These are phyloP conservation scores for Fusarium compactum DNA, from an alignment of 2,329 filamentous ascomycete genomes.

Conservation along the genomic window DNA sequence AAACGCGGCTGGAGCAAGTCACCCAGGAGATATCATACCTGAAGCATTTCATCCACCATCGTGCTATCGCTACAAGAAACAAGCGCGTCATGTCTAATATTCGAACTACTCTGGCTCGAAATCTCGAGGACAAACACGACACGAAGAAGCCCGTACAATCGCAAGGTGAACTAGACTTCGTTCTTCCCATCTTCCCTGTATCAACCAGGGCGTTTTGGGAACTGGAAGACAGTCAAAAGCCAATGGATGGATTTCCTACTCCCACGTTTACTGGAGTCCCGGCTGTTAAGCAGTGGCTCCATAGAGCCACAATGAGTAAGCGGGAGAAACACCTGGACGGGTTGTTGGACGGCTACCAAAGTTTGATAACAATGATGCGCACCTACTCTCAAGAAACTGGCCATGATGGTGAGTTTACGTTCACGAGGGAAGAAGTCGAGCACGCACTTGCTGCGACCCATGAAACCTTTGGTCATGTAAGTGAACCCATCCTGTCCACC, in stretches of 20 bases:
- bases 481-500: too few species aligned
- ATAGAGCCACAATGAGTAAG: too few species aligned
- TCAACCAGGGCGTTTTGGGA: conserved; percentile 25
- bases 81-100: not conserved
- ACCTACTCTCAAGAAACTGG: too few species aligned
- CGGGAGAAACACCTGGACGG: too few species aligned
- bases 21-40: not conserved
- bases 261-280: not conserved
- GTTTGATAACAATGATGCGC: too few species aligned
- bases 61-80: conserved; percentile 9
- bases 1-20: too few species aligned
- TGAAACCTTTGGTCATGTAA: too few species aligned
- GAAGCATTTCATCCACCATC: not conserved
- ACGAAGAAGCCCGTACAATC: not conserved
- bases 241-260: not conserved
- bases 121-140: not conserved
- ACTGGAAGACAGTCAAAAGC: not conserved
- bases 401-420: too few species aligned
- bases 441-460: too few species aligned
- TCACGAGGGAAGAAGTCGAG: too few species aligned
- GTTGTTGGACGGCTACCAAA: too few species aligned
- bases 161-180: not conserved
- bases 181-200: conserved; percentile 18
- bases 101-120: not conserved
- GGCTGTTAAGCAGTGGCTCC: too few species aligned